A percentile compares a stretch with the other conserved stretches of the same genome.
phyloP scores from a whole-genome alignment of 1,284 basidiomycete genomes.

The Microbotryum intermedium region DNA sequence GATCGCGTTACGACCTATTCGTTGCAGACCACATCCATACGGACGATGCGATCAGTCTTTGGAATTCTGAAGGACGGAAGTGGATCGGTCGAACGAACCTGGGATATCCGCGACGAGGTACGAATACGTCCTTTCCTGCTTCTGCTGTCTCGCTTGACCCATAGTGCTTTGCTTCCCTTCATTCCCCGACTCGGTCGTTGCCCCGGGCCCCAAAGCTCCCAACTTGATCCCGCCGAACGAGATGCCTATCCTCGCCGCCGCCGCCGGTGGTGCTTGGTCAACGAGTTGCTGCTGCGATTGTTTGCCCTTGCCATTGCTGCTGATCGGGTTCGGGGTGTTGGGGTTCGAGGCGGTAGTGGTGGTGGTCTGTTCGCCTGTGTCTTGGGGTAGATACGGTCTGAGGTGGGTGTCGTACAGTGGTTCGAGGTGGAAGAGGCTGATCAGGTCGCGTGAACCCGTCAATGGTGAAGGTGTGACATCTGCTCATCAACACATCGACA shows the following conservation, averaged over 20 bases:
- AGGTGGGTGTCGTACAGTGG: conserved; percentile 30
- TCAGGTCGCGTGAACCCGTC: conserved; percentile 26
- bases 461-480: conserved; percentile 20
- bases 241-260: conserved; percentile 11
- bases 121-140: conserved; percentile 31
- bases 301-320: conserved; percentile 23
- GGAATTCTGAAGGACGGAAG: too few relatives aligned
- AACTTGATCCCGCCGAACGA: conserved; percentile 23
- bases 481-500: not conserved
- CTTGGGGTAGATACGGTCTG: conserved; percentile 26
- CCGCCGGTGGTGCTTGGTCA: not conserved
- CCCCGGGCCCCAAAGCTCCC: not conserved
- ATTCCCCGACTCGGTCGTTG: not conserved
- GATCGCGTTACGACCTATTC: conserved; percentile 26
- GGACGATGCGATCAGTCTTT: not conserved
- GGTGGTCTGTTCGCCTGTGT: not conserved
- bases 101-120: conserved; percentile 31
- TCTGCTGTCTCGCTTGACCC: conserved; percentile 14
- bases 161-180: not conserved
- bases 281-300: not conserved
- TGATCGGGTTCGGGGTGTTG: not conserved
- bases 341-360: not conserved
- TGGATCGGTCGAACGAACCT: conserved; percentile 10
- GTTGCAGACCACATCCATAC: not conserved
- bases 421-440: conserved; percentile 24